These are phyloP conservation scores for Imleria badia DNA, from an alignment of 768 basidiomycete genomes.

Conservation along the genomic window DNA sequence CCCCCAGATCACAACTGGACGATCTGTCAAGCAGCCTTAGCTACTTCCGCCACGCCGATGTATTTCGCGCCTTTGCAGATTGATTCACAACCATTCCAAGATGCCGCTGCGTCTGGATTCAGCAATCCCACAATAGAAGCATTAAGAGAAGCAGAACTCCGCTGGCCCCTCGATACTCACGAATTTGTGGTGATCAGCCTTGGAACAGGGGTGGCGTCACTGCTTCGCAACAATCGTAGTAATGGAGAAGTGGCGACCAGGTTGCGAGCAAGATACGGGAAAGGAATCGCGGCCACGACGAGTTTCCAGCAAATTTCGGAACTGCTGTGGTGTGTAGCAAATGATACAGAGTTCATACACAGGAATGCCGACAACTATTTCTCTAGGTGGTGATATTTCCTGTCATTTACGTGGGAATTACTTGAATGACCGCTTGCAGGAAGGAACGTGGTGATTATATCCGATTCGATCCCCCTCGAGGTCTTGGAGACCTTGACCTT, in stretches of 20 bases:
- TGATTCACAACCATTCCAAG: neutral
- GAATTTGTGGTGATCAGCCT: neutral
- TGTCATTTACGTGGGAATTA: neutral
- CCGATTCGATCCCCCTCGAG: neutral
- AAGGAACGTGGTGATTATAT: no score
- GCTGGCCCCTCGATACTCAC: neutral
- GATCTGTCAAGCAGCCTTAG: neutral
- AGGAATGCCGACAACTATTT: neutral
- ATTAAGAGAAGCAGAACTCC: neutral
- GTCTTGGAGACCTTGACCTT: neutral
- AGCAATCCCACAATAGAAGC: neutral
- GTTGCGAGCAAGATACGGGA: neutral
- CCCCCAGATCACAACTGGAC: neutral
- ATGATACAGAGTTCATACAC: neutral
- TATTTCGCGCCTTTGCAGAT: neutral
- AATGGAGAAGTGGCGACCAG: neutral
- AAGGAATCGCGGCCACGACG: neutral
- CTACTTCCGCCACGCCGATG: neutral
- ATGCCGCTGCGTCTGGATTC: neutral
- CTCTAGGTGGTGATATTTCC: neutral
- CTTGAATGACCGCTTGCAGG: neutral
- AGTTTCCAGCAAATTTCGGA: neutral
- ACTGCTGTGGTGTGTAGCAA: neutral
- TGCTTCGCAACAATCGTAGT: neutral
- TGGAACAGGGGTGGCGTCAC: neutral